Evolutionary conservation across 169 alveolate genomes (phyloP), one percentile per base, ranked within the genome.

Genomic region (Plasmodium coatneyi): DNA sequence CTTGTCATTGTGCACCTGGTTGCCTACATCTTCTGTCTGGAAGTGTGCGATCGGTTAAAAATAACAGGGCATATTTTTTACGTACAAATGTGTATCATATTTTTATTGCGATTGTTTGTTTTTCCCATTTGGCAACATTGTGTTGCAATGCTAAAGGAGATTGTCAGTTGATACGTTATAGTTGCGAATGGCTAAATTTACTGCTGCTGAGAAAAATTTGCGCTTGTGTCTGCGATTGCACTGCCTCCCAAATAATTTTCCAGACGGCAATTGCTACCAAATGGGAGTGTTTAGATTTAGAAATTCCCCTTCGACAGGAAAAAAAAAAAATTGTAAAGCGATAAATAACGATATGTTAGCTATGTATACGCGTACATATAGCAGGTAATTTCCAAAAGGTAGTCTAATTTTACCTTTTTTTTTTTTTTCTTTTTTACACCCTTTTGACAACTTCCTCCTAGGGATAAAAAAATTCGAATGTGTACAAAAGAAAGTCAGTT

Each of bases 1-100:
- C 72, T 41, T 80, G n/a, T 49, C 60, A 34, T 49, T 74, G 86
- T 86, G 93, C 93, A 86, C 93, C 93, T 49, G 80, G 71, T 86
- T 86, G 93, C 93, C 93, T 86, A 74, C 80, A 83, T 71, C 54
- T 70, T 43, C 36, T 30, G 16, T 32, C 72, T 80, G 74, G 34
- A 70, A 36, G 80, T 70, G 80, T 19, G 92, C 82, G 92, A 70
- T 12, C 36, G 32, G 46, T 36, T 43, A 41, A 16, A 82, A 79
- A 32, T 41, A 32, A 28, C 52, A 83, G 76, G 92, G 56, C 72
- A 70, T 54, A 83, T 19, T 80, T 49, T 36, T 28, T 32, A 56
- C 41, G 76, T 25, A 25, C 39, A 66, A 66, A 66, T 66, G 76
- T 19, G 30, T 66, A 66, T 66, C n/a, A 49, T 14, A 66, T 22